A percentile compares a stretch with the other conserved stretches of the same genome.
Conservation (phyloP, 306 rosid genomes). For the Vicia faba region DNA sequence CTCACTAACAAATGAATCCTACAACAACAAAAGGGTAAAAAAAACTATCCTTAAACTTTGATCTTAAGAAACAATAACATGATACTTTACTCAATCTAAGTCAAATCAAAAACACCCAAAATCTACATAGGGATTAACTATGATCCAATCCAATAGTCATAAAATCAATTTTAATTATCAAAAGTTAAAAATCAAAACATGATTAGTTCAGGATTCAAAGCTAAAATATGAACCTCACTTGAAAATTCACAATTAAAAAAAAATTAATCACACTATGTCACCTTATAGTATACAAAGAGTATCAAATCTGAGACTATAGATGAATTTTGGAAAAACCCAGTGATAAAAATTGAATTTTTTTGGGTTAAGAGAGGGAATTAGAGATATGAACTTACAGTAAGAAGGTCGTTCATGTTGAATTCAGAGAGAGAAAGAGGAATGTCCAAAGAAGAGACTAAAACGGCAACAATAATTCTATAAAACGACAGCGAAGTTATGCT, state of each 20-base stretch:
- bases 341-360: conserved; percentile 39
- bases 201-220: conserved; percentile 30
- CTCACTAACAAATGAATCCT: conserved; percentile 82
- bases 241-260: not conserved
- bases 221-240: conserved; percentile 24
- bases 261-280: not conserved
- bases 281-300: not conserved
- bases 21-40: conserved; percentile 23
- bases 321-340: conserved; percentile 30
- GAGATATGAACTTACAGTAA: conserved; percentile 60
- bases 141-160: conserved; percentile 9
- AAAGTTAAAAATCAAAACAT: conserved; percentile 28
- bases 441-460: conserved; percentile 34
- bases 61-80: conserved; percentile 26
- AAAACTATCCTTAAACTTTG: conserved; percentile 22
- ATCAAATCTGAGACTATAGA: conserved; percentile 36
- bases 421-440: conserved; percentile 22
- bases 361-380: conserved; percentile 24
- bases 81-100: conserved; percentile 10
- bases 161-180: conserved; percentile 30
- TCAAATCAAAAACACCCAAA: conserved; percentile 29
- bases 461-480: conserved; percentile 47
- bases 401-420: conserved; percentile 84
- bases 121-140: conserved; percentile 36
- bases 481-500: conserved; percentile 47